phyloP scores from a whole-genome alignment of 73 alveolate species.

The Uronychia setigera region DNA sequence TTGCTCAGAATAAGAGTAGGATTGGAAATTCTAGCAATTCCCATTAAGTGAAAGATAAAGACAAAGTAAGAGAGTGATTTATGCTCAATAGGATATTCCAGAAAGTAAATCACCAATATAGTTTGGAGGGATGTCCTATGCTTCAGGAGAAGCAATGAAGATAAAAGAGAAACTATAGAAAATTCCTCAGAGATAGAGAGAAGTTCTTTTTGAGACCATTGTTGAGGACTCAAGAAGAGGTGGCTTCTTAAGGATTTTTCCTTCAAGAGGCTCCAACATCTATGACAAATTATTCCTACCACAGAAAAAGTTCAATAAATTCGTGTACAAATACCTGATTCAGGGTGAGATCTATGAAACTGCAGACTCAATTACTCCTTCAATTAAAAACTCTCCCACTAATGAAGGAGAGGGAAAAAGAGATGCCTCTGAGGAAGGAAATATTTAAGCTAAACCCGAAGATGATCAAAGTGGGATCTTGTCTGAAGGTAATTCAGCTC shows the following conservation, averaged over 20 bases:
- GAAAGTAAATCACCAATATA: background rate
- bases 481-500: too few relatives aligned
- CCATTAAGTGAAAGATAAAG: conserved; percentile 42
- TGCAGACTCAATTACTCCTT: too few relatives aligned
- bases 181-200: conserved; percentile 21
- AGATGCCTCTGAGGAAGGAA: background rate
- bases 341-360: background rate
- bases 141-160: conserved; percentile 1
- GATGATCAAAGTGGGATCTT: background rate
- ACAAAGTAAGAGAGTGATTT: background rate
- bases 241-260: conserved; percentile 63
- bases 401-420: background rate
- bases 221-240: conserved; percentile 50
- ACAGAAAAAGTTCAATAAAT: conserved; percentile 35
- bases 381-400: too few relatives aligned
- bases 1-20: background rate
- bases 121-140: conserved; percentile 2
- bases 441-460: background rate
- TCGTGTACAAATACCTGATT: conserved; percentile 24
- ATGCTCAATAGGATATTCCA: background rate
- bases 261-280: conserved; percentile 37
- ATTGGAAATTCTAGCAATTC: conserved; percentile 1
- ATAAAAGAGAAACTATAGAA: conserved; percentile 20
- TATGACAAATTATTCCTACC: conserved; percentile 42
- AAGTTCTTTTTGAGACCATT: conserved; percentile 42